A percentile compares a stretch with the other conserved stretches of the same genome.
phyloP scores from a whole-genome alignment of 2,329 filamentous ascomycete genomes.

The Aspergillus fructus region DNA sequence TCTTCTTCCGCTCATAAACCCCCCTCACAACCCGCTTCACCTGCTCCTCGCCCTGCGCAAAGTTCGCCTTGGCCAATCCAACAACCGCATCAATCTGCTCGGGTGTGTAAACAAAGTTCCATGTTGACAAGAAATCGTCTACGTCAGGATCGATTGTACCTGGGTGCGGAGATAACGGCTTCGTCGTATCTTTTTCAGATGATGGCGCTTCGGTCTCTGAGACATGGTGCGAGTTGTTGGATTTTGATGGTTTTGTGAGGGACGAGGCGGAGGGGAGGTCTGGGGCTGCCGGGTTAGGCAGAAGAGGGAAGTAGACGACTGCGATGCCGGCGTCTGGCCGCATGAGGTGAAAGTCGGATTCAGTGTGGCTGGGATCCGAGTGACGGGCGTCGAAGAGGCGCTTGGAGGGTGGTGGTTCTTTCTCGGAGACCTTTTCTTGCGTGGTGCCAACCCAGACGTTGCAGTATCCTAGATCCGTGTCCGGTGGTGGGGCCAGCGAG shows the following conservation, averaged over 20 bases:
- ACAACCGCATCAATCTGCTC: slow-evolving; percentile 87
- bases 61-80: slow-evolving; percentile 80
- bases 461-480: slow-evolving; percentile 76
- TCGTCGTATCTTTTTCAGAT: slow-evolving; percentile 18
- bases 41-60: slow-evolving; percentile 74
- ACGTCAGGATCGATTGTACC: slow-evolving; percentile 75
- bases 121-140: slow-evolving; percentile 87
- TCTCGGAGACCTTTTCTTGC: slow-evolving; percentile 63
- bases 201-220: slow-evolving; percentile 17
- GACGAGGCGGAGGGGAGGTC: slow-evolving; percentile 25
- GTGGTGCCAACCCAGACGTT: slow-evolving; percentile 92
- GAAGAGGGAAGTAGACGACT: slow-evolving; percentile 85
- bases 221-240: slow-evolving; percentile 22
- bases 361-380: slow-evolving; percentile 62
- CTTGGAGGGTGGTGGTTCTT: slow-evolving; percentile 56
- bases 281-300: slow-evolving; percentile 65
- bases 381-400: slow-evolving; percentile 42
- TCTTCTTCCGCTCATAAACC: slow-evolving; percentile 90
- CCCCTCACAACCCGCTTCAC: slow-evolving; percentile 77
- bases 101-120: slow-evolving; percentile 96
- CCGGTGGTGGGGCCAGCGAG: slow-evolving; percentile 25
- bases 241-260: slow-evolving; percentile 23
- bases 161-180: slow-evolving; percentile 49
- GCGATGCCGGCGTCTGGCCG: slow-evolving; percentile 79
- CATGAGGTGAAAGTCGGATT: slow-evolving; percentile 68